Conservation (phyloP, 169 alveolate genomes). For the Eimeria maxima region DNA sequence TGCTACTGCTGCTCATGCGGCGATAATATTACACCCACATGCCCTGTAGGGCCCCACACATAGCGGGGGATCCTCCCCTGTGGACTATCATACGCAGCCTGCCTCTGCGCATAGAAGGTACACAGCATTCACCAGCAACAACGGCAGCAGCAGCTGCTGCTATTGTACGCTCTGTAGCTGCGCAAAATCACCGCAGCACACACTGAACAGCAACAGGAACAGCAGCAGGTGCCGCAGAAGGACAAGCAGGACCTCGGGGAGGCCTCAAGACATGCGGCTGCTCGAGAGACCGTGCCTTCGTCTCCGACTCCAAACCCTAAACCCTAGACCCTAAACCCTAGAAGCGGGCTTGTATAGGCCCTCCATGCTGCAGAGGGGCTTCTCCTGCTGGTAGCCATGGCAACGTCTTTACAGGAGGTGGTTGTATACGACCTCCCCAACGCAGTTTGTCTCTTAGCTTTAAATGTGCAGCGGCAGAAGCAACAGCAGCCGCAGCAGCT, state of each 20-base stretch:
- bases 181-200: no score
- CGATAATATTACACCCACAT: no score
- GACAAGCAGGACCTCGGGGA: neutral
- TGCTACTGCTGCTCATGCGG: no score
- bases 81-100: no score
- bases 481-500: neutral
- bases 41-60: no score
- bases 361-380: neutral
- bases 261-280: neutral
- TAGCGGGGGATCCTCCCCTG: no score
- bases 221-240: no score
- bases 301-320: neutral
- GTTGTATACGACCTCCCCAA: conserved; percentile 23
- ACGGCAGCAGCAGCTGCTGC: no score
- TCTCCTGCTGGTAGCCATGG: conserved; percentile 5
- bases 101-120: no score
- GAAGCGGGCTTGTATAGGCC: neutral
- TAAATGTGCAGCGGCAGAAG: conserved; percentile 32
- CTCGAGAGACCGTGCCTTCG: neutral
- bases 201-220: no score
- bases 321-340: conserved; percentile 25
- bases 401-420: neutral
- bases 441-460: conserved; percentile 9
- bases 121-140: no score
- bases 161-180: no score